These are phyloP conservation scores for Eragrostis curvula DNA, from an alignment of 176 grass and related monocot species.

Conservation along the genomic window DNA sequence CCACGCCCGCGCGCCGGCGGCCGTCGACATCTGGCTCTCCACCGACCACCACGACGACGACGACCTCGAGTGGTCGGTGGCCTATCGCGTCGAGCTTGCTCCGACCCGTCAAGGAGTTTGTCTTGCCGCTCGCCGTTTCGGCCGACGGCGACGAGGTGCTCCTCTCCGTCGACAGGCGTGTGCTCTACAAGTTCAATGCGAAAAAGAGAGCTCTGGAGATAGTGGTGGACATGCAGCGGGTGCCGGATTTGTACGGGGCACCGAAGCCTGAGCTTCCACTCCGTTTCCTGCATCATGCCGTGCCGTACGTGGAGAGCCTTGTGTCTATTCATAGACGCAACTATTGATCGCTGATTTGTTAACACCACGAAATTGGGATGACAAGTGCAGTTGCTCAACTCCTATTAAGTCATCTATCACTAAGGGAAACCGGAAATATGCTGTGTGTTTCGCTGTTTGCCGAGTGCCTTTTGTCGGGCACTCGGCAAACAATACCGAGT, in stretches of 20 bases:
- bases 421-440: too few relatives aligned
- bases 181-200: not conserved
- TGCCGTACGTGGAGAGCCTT: conserved; percentile 30
- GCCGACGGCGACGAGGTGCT: not conserved
- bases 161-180: not conserved
- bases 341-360: too few relatives aligned
- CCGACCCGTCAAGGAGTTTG: too few relatives aligned
- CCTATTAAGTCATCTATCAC: too few relatives aligned
- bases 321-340: not conserved
- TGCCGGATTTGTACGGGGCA: not conserved
- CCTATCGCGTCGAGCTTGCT: too few relatives aligned
- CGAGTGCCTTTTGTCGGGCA: too few relatives aligned
- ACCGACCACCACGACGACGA: too few relatives aligned
- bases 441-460: too few relatives aligned
- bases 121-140: too few relatives aligned
- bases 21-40: conserved; percentile 13
- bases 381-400: too few relatives aligned
- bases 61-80: not conserved
- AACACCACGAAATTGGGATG: too few relatives aligned
- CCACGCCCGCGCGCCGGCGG: not conserved
- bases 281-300: not conserved
- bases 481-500: too few relatives aligned
- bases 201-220: not conserved
- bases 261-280: not conserved
- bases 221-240: not conserved